Conservation (phyloP, 768 basidiomycete species). For the Phlebiopsis flavidoalba region DNA sequence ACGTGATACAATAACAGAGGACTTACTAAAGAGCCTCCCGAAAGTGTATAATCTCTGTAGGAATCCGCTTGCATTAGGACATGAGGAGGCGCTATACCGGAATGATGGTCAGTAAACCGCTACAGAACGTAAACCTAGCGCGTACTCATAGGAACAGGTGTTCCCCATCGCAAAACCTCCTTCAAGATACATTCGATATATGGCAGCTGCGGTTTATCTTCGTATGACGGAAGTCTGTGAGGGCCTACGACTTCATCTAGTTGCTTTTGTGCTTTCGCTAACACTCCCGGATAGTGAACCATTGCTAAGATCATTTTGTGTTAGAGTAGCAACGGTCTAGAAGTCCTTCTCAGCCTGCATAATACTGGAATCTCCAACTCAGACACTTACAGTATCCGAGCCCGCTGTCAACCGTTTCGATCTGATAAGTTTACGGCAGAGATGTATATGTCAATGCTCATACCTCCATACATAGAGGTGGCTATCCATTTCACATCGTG, state of each 20-base stretch:
- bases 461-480: constrained; percentile 6
- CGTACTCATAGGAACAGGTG: constrained; percentile 6
- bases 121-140: background rate
- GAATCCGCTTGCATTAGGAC: constrained; percentile 4
- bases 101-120: too few relatives aligned
- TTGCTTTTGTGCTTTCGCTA: constrained; percentile 1
- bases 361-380: background rate
- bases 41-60: constrained; percentile 4
- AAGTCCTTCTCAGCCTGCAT: background rate
- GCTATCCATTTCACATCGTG: constrained; percentile 10
- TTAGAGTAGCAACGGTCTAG: background rate
- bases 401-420: background rate
- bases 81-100: constrained; percentile 2
- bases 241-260: constrained; percentile 3
- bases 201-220: background rate
- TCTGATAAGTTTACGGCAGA: background rate
- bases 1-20: background rate
- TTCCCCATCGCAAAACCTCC: constrained; percentile 5
- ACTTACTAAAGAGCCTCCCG: constrained; percentile 7
- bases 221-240: background rate
- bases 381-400: background rate
- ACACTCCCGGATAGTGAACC: constrained; percentile 1
- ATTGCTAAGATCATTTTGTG: constrained; percentile 6
- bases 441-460: background rate
- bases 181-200: constrained; percentile 4